These are phyloP conservation scores for Plantago ovata DNA, from an alignment of 257 asterid species.

Conservation along the genomic window DNA sequence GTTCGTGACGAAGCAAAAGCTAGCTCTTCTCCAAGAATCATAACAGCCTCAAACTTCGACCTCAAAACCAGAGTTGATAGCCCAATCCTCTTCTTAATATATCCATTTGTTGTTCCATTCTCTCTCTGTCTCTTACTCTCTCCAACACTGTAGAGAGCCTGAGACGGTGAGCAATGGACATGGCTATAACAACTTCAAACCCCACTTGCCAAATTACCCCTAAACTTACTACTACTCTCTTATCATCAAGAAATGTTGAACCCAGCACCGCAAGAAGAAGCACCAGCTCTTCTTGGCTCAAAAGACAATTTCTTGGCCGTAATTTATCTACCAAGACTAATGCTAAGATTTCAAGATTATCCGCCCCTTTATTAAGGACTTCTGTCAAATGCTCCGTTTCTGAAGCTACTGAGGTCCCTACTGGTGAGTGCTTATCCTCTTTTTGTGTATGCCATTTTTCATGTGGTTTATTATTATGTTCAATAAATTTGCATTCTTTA, in stretches of 20 bases:
- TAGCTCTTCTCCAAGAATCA: constrained; percentile 3
- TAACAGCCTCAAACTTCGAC: constrained; percentile 61
- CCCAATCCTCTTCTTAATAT: constrained; percentile 35
- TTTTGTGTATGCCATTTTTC: background rate
- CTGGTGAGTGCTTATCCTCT: constrained; percentile 31
- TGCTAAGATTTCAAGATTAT: constrained; percentile 23
- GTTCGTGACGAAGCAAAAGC: constrained; percentile 25
- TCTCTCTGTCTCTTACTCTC: constrained; percentile 18
- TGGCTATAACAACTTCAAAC: constrained; percentile 41
- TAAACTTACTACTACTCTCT: constrained; percentile 22
- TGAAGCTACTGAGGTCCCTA: constrained; percentile 45
- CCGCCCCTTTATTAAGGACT: constrained; percentile 32
- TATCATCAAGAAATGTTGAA: constrained; percentile 24
- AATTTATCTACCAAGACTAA: constrained; percentile 32
- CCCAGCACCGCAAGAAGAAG: constrained; percentile 19
- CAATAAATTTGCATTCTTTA: background rate
- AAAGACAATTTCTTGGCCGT: constrained; percentile 45
- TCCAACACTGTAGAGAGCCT: background rate
- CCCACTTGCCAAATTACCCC: constrained; percentile 31
- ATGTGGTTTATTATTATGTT: background rate
- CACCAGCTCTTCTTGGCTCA: constrained; percentile 42
- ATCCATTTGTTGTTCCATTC: constrained; percentile 11
- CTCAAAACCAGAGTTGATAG: constrained; percentile 10
- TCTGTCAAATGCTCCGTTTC: constrained; percentile 75
- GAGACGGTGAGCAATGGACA: constrained; percentile 53